phyloP scores from a whole-genome alignment of 441 rosid genomes.

The Viola pubescens region DNA sequence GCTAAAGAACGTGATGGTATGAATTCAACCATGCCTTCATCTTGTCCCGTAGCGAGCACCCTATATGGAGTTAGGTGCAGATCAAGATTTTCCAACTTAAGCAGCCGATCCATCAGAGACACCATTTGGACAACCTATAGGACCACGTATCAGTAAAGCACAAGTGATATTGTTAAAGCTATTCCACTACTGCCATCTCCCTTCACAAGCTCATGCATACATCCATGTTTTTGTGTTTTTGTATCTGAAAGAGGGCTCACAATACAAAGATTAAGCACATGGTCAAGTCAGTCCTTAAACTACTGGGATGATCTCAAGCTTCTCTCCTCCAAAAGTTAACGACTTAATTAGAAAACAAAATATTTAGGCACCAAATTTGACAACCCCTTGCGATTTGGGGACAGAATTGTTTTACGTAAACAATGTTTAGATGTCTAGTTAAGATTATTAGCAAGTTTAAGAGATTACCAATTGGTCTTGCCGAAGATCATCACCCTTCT shows the following conservation, averaged over 20 bases:
- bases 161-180: slow-evolving; percentile 8
- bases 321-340: too few relatives aligned
- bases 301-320: too few relatives aligned
- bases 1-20: slow-evolving; percentile 92
- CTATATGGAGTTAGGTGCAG: slow-evolving; percentile 86
- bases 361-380: too few relatives aligned
- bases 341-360: too few relatives aligned
- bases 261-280: too few relatives aligned
- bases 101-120: slow-evolving; percentile 95
- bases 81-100: slow-evolving; percentile 93
- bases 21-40: slow-evolving; percentile 98
- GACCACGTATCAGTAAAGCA: slow-evolving; percentile 20
- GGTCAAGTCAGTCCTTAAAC: too few relatives aligned
- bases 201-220: neutral
- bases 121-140: slow-evolving; percentile 97
- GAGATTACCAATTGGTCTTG: slow-evolving; percentile 91
- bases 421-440: neutral
- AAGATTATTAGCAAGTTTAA: slow-evolving; percentile 10
- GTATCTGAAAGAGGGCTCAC: too few relatives aligned
- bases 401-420: neutral
- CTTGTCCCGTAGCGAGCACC: slow-evolving; percentile 96
- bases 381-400: too few relatives aligned
- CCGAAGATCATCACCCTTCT: slow-evolving; percentile 97
- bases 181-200: neutral
- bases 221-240: neutral